A percentile compares a stretch with the other conserved stretches of the same genome.
These are phyloP conservation scores for Paspalum vaginatum DNA, from an alignment of 176 grass and related monocot species.

Conservation along the genomic window DNA sequence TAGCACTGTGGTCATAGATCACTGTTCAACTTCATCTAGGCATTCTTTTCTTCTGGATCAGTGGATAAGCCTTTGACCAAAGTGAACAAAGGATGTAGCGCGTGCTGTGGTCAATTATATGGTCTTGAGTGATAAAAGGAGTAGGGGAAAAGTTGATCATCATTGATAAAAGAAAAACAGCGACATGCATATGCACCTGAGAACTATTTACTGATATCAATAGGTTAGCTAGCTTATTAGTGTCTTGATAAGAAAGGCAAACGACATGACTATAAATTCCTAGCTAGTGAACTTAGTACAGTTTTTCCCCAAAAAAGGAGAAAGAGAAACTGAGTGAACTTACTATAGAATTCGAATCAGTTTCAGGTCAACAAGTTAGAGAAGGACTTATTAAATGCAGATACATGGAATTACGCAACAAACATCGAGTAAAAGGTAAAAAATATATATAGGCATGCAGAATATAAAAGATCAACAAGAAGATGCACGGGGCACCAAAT, in stretches of 20 bases:
- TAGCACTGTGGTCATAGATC: slow-evolving; percentile 19
- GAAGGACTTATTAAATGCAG: neutral
- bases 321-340: too few species aligned
- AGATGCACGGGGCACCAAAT: neutral
- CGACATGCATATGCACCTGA: neutral
- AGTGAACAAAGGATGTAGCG: slow-evolving; percentile 22
- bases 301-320: too few species aligned
- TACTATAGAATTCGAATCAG: neutral
- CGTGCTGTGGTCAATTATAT: slow-evolving; percentile 31
- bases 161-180: slow-evolving; percentile 18
- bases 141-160: slow-evolving; percentile 2
- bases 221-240: slow-evolving; percentile 29
- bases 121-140: slow-evolving; percentile 19
- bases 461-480: neutral
- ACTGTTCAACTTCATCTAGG: slow-evolving; percentile 38
- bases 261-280: slow-evolving; percentile 37
- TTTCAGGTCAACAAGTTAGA: slow-evolving; percentile 31
- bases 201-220: slow-evolving; percentile 35
- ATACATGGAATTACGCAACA: neutral
- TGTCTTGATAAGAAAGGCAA: slow-evolving; percentile 40
- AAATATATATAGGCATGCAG: too few species aligned
- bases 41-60: slow-evolving; percentile 43
- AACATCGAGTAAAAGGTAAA: slow-evolving; percentile 14
- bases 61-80: slow-evolving; percentile 41
- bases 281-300: slow-evolving; percentile 7